Conservation (phyloP, 139 green algal species). For the Chlamydomonas sphaeroides region DNA sequence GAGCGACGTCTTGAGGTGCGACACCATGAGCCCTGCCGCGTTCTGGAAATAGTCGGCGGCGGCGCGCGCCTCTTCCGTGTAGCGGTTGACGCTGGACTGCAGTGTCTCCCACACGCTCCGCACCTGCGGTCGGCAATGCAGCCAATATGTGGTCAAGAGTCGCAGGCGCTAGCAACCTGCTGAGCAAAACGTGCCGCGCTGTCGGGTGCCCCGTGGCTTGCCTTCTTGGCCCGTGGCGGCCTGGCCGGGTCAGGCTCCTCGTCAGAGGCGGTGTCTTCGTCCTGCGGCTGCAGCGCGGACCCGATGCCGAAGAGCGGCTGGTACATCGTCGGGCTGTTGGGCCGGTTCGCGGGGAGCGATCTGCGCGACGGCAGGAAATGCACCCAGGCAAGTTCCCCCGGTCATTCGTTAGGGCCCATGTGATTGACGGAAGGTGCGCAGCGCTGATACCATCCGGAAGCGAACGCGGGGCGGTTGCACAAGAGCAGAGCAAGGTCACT, state of each 20-base stretch:
- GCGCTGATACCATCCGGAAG: too few relatives aligned
- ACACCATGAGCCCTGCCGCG: slow-evolving; percentile 48
- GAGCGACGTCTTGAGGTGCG: slow-evolving; percentile 52
- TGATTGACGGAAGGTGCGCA: too few relatives aligned
- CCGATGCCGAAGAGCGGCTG: neutral
- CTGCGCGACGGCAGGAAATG: too few relatives aligned
- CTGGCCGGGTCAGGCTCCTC: neutral
- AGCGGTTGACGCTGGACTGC: slow-evolving; percentile 22
- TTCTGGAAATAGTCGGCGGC: slow-evolving; percentile 45
- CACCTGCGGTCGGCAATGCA: neutral
- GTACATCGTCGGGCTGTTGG: slow-evolving; percentile 38
- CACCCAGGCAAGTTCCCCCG: too few relatives aligned
- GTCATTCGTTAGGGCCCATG: too few relatives aligned
- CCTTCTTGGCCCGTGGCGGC: neutral
- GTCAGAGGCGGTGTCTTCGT: neutral
- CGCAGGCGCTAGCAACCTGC: too few relatives aligned
- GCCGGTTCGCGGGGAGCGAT: neutral
- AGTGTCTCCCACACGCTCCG: slow-evolving; percentile 2
- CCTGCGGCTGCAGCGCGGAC: neutral
- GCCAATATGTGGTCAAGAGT: too few relatives aligned
- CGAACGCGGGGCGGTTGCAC: too few relatives aligned
- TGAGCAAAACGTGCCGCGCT: too few relatives aligned
- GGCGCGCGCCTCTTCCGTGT: slow-evolving; percentile 44
- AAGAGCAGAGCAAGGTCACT: too few relatives aligned
- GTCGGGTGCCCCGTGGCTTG: too few relatives aligned